These are phyloP conservation scores for Seiridium cupressi DNA, from an alignment of 2,329 filamentous ascomycete species.

Conservation along the genomic window DNA sequence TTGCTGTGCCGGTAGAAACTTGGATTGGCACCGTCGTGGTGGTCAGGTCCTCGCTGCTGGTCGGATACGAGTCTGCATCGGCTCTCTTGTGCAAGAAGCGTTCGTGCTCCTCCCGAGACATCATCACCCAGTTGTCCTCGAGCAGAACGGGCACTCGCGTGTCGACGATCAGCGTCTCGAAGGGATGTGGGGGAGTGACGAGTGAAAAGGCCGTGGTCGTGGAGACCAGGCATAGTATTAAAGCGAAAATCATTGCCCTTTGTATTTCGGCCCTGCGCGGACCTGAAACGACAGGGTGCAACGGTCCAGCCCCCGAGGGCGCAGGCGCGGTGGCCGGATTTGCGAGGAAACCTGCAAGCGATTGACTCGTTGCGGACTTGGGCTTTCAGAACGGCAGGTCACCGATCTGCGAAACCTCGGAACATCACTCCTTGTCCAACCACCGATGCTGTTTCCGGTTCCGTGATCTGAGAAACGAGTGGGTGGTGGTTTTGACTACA, in stretches of 20 bases:
- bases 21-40: conserved; percentile 32
- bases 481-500: neutral
- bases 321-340: neutral
- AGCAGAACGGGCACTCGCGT: conserved; percentile 30
- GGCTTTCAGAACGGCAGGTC: conserved; percentile 17
- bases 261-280: conserved; percentile 18
- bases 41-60: conserved; percentile 10
- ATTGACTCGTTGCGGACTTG: neutral
- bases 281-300: conserved; percentile 22
- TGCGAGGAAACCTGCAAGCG: neutral
- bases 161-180: conserved; percentile 34
- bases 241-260: conserved; percentile 29
- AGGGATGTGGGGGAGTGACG: conserved; percentile 20
- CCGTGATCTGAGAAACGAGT: neutral
- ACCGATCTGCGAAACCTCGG: conserved; percentile 18
- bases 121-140: conserved; percentile 34
- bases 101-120: conserved; percentile 32
- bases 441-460: neutral
- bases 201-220: conserved; percentile 22
- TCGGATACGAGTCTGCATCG: neutral
- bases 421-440: conserved; percentile 19
- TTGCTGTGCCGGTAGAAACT: conserved; percentile 27
- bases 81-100: conserved; percentile 19
- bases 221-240: conserved; percentile 25
- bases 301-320: conserved; percentile 12